Base-by-base conservation (phyloP, 257 asterid genomes). In the Solanum neorickii region DNA sequence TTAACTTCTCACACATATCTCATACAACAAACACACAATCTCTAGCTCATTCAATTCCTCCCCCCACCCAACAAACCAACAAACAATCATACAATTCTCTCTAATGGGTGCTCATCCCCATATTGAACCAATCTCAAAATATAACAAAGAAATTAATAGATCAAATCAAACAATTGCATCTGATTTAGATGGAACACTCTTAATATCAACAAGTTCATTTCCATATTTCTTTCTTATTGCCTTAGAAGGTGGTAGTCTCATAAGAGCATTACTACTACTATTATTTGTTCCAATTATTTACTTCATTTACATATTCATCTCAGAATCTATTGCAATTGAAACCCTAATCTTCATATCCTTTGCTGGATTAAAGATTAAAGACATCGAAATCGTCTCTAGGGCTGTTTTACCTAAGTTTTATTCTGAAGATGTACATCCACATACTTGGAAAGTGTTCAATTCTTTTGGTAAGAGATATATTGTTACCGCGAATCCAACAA, bases 201-300 rank as follows among this genome's bases (percentile, higher is more conserved):
- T 94, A 13, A 77, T 92, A 3, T 94, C 98, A 1, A 83, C 85
- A 14, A 94, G 92, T 83, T 89, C 98, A 0, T 95, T 97, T 41
- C 98, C 99, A 2, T 95, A 95, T 89, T 95, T 85, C 93, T 85
- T 97, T 92, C 98, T 97, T 35, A 88, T 97, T 0, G 98, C 99
- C 42, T 76, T 97, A 13, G 98, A 97, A 89, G 99, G 97, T 6
- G 99, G 99, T 9, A 94, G 94, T 91, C 86, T 94, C 4, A 42
- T 93, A 1, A 93, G 99, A 12, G 98, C 98, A 12, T 2, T 94
- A 7, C 4, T 95, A 41, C 95, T 97, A 0, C 74, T 95, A 15
- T 14, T 84, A 0, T 92, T 94, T 1, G 93, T 91, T 41, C 98
- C 98, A 0, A 84, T 95, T 13, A 89, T 93, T 15, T 94, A 94